These are phyloP conservation scores for Leccinum huronense DNA, from an alignment of 1,284 basidiomycete species.

Conservation along the genomic window DNA sequence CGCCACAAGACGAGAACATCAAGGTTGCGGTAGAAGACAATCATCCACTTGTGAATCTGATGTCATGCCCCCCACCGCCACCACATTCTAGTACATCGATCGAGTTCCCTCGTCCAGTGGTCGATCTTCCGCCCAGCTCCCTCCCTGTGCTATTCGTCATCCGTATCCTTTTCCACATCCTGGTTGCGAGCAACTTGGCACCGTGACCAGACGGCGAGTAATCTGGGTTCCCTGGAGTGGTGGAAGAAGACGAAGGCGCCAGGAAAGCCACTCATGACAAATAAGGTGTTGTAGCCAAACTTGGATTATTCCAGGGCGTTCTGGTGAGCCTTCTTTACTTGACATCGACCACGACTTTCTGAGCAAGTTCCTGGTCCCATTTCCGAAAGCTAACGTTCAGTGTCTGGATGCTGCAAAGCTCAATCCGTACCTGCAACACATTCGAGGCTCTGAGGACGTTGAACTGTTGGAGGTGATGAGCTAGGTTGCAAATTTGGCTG, in stretches of 20 bases:
- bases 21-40: conserved; percentile 56
- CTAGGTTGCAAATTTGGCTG: conserved; percentile 56
- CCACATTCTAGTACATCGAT: conserved; percentile 55
- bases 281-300: conserved; percentile 1
- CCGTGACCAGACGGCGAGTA: conserved; percentile 74
- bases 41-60: conserved; percentile 61
- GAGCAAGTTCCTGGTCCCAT: conserved; percentile 26
- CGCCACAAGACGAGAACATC: conserved; percentile 66
- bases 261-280: conserved; percentile 20
- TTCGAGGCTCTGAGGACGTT: conserved; percentile 47
- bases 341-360: conserved; percentile 51
- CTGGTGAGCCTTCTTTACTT: conserved; percentile 50
- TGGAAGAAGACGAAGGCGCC: conserved; percentile 63
- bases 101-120: conserved; percentile 51
- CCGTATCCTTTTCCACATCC: conserved; percentile 70
- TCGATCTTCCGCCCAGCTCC: conserved; percentile 68
- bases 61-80: conserved; percentile 60
- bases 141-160: conserved; percentile 74
- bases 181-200: conserved; percentile 65
- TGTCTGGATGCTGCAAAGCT: conserved; percentile 64
- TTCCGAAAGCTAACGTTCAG: conserved; percentile 58
- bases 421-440: conserved; percentile 59
- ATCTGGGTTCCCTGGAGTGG: conserved; percentile 76
- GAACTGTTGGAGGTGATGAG: conserved; percentile 55
- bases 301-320: conserved; percentile 40